phyloP scores from a whole-genome alignment of 345 rosid species.

The Eucalyptus marginata region DNA sequence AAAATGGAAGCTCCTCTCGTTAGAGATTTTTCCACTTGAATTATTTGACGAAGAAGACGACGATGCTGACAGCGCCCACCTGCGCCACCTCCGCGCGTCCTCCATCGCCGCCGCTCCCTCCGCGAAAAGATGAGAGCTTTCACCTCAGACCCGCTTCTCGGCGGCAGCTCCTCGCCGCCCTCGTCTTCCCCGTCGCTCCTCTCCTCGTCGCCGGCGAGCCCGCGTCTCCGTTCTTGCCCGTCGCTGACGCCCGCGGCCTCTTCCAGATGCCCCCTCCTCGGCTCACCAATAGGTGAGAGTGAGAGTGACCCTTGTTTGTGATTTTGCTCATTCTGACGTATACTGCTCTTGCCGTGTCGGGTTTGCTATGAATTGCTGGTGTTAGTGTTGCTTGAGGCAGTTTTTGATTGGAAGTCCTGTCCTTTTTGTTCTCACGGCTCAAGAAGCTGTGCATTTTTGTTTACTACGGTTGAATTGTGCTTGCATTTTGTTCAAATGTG shows the following conservation, averaged over 20 bases:
- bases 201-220: background rate
- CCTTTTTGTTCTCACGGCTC: background rate
- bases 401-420: background rate
- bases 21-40: background rate
- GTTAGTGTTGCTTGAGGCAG: background rate
- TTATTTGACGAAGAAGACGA: background rate
- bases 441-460: background rate
- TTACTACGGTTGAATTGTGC: background rate
- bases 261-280: conserved; percentile 61
- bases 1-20: background rate
- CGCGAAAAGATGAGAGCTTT: background rate
- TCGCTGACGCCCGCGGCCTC: conserved; percentile 49
- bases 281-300: conserved; percentile 38
- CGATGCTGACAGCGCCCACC: background rate
- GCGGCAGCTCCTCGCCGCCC: conserved; percentile 32
- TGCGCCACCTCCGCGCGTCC: background rate
- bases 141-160: conserved; percentile 11
- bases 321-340: background rate
- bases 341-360: background rate
- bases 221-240: background rate
- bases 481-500: background rate
- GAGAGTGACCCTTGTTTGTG: background rate
- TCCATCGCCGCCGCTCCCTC: background rate
- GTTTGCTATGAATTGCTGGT: background rate
- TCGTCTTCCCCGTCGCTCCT: conserved; percentile 21